phyloP scores from a whole-genome alignment of 2,329 filamentous ascomycete species.

The Triangularia setosa region DNA sequence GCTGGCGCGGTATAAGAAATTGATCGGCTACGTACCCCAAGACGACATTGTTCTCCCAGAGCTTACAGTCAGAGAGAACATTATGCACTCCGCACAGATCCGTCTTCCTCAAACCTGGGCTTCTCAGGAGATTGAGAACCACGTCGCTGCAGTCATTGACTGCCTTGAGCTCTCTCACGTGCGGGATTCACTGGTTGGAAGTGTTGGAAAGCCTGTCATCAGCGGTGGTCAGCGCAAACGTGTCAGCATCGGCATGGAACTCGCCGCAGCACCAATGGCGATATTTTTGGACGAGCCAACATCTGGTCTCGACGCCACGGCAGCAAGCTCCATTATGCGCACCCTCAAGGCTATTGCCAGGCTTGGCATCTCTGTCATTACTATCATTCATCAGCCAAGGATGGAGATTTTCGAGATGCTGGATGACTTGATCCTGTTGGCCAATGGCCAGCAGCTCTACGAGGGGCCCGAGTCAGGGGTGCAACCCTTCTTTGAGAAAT shows the following conservation, averaged over 20 bases:
- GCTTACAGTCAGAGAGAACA: conserved; percentile 59
- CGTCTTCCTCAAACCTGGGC: conserved; percentile 50
- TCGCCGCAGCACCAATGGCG: conserved; percentile 54
- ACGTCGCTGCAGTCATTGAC: conserved; percentile 54
- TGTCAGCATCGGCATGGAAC: conserved; percentile 56
- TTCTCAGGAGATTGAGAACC: conserved; percentile 44
- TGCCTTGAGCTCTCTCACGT: conserved; percentile 52
- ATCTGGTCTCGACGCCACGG: conserved; percentile 51
- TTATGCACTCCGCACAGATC: conserved; percentile 54
- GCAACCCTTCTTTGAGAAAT: conserved; percentile 46
- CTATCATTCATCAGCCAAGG: conserved; percentile 58
- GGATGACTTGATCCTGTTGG: conserved; percentile 53
- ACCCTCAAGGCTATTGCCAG: conserved; percentile 51
- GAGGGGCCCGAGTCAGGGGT: conserved; percentile 44
- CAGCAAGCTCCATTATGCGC: conserved; percentile 53
- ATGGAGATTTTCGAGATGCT: conserved; percentile 56
- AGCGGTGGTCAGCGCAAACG: conserved; percentile 52
- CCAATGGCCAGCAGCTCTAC: conserved; percentile 53
- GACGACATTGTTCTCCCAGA: conserved; percentile 58
- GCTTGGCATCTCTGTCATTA: conserved; percentile 54
- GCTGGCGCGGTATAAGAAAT: conserved; percentile 52
- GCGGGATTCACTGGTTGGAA: conserved; percentile 49
- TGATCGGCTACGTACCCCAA: conserved; percentile 60
- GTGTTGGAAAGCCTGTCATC: conserved; percentile 47
- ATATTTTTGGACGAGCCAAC: conserved; percentile 54